Conservation (phyloP, 768 basidiomycete species). For the Pleurotus pulmonarius region DNA sequence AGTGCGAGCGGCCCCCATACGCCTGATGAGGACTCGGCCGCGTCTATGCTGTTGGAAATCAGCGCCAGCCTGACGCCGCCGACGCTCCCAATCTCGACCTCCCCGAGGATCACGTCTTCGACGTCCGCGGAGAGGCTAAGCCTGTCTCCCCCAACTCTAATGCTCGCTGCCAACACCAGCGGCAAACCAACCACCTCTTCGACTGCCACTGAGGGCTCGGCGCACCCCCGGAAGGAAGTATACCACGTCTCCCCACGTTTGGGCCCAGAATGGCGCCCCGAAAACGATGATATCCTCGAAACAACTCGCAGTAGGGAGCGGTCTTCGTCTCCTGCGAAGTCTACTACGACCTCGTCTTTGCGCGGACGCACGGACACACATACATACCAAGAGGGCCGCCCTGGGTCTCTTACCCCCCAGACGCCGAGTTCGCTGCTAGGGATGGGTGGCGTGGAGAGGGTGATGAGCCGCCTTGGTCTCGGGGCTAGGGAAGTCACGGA, state of each 20-base stretch:
- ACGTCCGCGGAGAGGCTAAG: conserved; percentile 6
- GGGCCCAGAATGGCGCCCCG: not conserved
- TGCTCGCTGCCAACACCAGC: not conserved
- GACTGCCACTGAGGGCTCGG: not conserved
- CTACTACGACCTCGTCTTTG: not conserved
- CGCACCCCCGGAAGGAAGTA: too few relatives aligned
- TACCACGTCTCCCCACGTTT: not conserved
- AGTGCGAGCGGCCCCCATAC: conserved; percentile 26
- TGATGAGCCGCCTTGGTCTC: conserved; percentile 5
- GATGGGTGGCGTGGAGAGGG: conserved; percentile 12
- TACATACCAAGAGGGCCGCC: not conserved
- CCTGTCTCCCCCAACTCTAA: conserved; percentile 2
- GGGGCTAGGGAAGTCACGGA: conserved; percentile 1
- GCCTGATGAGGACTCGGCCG: conserved; percentile 69
- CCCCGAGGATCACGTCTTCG: not conserved
- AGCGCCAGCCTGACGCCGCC: conserved; percentile 38
- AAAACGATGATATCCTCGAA: not conserved
- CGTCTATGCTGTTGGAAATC: conserved; percentile 64
- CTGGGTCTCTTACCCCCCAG: conserved; percentile 12
- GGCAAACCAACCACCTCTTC: not conserved
- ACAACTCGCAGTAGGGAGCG: not conserved
- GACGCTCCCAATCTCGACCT: not conserved
- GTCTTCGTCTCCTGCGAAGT: not conserved
- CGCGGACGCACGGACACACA: not conserved
- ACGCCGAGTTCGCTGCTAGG: conserved; percentile 30